Percentiles rank a stretch among this genome's conserved stretches.
These are phyloP conservation scores for Citeromyces matritensis DNA, from an alignment of 805 yeast genomes.

Conservation along the genomic window DNA sequence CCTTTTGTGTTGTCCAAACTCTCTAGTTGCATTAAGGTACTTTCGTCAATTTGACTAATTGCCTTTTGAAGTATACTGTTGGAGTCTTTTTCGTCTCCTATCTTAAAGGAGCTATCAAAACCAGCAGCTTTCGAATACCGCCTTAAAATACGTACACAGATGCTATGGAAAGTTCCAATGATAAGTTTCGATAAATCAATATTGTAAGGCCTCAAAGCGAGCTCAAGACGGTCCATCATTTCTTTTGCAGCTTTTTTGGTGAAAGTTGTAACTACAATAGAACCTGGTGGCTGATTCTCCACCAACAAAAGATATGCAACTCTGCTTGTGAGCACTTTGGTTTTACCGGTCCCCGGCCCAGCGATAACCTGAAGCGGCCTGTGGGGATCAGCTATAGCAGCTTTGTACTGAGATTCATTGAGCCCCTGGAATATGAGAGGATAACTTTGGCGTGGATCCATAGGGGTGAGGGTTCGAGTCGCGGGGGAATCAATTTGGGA, in stretches of 20 bases:
- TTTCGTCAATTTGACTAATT: slow-evolving; percentile 10
- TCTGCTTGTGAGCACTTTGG: slow-evolving; percentile 67
- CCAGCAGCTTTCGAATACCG: slow-evolving; percentile 38
- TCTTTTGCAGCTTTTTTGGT: slow-evolving; percentile 89
- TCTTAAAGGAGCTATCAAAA: slow-evolving; percentile 21
- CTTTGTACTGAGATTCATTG: slow-evolving; percentile 24
- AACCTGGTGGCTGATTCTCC: slow-evolving; percentile 37
- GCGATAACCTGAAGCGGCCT: slow-evolving; percentile 35
- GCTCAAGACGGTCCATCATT: slow-evolving; percentile 47
- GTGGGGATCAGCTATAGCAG: slow-evolving; percentile 23
- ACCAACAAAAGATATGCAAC: slow-evolving; percentile 54
- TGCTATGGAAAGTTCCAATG: slow-evolving; percentile 85
- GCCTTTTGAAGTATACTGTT: slow-evolving; percentile 26
- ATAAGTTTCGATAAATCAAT: slow-evolving; percentile 23
- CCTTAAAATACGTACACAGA: slow-evolving; percentile 48
- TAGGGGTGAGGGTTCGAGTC: too few species aligned
- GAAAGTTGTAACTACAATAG: slow-evolving; percentile 77
- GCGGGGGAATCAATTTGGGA: too few species aligned
- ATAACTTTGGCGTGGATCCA: neutral
- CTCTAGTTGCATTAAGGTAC: too few species aligned
- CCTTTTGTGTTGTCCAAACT: slow-evolving; percentile 9
- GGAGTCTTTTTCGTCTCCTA: slow-evolving; percentile 57
- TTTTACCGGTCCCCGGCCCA: slow-evolving; percentile 63
- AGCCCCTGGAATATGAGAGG: slow-evolving; percentile 8
- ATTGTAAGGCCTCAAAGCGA: slow-evolving; percentile 17